Evolutionary conservation across 1,139 yeast species (phyloP).

Genomic region (Blastobotrys persicus): DNA sequence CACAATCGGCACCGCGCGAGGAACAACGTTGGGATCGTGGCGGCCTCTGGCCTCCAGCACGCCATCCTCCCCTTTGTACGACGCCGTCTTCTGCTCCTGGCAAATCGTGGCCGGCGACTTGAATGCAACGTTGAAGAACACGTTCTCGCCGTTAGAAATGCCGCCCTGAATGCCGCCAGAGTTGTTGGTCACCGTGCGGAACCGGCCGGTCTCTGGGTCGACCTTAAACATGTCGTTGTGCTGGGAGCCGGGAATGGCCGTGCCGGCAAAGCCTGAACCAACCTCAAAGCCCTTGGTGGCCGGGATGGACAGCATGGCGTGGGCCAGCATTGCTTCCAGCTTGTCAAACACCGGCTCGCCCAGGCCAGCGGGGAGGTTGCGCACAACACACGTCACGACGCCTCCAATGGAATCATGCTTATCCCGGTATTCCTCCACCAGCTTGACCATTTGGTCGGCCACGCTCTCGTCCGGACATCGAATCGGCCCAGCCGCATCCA

Average conservation of each 20-base stretch:
- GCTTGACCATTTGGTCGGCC: slow-evolving; percentile 78
- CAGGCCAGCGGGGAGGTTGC: slow-evolving; percentile 89
- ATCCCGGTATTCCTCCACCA: slow-evolving; percentile 84
- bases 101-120: slow-evolving; percentile 97
- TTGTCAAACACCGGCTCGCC: slow-evolving; percentile 99
- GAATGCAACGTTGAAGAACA: slow-evolving; percentile 92
- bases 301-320: slow-evolving; percentile 96
- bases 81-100: slow-evolving; percentile 83
- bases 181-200: slow-evolving; percentile 85
- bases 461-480: slow-evolving; percentile 83
- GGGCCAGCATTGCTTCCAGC: slow-evolving; percentile 90
- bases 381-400: slow-evolving; percentile 92
- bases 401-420: slow-evolving; percentile 94
- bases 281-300: slow-evolving; percentile 98
- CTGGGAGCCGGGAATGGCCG: slow-evolving; percentile 83
- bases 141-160: slow-evolving; percentile 91
- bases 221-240: slow-evolving; percentile 76
- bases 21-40: slow-evolving; percentile 98
- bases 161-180: slow-evolving; percentile 99
- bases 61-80: slow-evolving; percentile 85
- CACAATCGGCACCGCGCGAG: slow-evolving; percentile 97
- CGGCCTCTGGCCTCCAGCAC: slow-evolving; percentile 93
- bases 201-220: slow-evolving; percentile 41
- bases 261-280: slow-evolving; percentile 93
- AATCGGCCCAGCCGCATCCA: slow-evolving; percentile 84